Conservation (phyloP, 2,329 filamentous ascomycete genomes). For the Arthrinium phaeospermum region DNA sequence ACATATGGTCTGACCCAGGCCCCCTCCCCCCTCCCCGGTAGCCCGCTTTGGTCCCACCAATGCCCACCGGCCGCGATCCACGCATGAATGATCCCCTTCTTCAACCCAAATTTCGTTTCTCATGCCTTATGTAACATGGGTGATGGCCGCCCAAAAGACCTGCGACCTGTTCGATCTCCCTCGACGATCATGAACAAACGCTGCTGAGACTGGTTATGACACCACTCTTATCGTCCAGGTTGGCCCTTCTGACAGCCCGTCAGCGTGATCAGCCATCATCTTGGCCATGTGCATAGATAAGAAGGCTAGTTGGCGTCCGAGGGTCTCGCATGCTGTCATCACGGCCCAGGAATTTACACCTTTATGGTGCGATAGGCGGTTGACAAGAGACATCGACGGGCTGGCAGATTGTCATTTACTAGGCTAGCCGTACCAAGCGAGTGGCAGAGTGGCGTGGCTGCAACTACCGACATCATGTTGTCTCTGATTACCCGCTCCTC, state of each 20-base stretch:
- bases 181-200: constrained; percentile 9
- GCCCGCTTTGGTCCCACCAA: neutral
- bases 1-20: constrained; percentile 4
- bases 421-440: constrained; percentile 1
- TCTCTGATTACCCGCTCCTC: neutral
- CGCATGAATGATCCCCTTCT: constrained; percentile 20
- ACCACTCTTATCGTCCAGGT: neutral
- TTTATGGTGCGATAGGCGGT: neutral
- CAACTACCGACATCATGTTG: neutral
- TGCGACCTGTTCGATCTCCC: neutral
- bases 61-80: neutral
- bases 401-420: neutral
- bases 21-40: neutral
- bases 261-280: neutral
- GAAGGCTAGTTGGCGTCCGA: neutral
- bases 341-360: too few species aligned
- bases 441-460: constrained; percentile 1
- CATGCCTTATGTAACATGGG: neutral
- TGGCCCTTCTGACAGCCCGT: neutral
- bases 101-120: constrained; percentile 15
- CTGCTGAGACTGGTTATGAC: constrained; percentile 5
- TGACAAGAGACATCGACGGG: constrained; percentile 9
- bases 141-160: neutral
- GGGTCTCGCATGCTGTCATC: constrained; percentile 6
- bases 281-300: neutral